phyloP scores from a whole-genome alignment of 306 rosid genomes.

The Carpinus fangiana region DNA sequence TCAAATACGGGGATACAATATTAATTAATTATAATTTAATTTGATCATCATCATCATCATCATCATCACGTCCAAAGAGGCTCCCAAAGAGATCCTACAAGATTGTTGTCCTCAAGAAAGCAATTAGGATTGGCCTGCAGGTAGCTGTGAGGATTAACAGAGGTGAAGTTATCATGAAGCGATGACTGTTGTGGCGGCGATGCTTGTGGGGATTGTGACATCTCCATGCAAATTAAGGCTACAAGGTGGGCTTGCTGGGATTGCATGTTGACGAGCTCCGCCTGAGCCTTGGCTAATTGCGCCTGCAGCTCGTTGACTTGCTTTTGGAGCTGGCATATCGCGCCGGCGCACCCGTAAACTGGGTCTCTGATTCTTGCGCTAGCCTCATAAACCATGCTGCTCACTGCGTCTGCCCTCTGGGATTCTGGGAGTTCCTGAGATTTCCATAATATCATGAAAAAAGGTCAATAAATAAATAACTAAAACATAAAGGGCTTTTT shows the following conservation, averaged over 20 bases:
- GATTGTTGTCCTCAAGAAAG: constrained; percentile 55
- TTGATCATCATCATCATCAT: constrained; percentile 5
- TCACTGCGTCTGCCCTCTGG: constrained; percentile 92
- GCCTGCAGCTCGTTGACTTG: constrained; percentile 85
- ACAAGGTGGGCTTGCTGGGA: constrained; percentile 80
- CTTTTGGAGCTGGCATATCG: constrained; percentile 79
- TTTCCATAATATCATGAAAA: neutral
- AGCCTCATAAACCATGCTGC: constrained; percentile 96
- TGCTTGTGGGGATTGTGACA: constrained; percentile 56
- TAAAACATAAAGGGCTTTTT: neutral
- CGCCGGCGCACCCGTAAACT: constrained; percentile 84
- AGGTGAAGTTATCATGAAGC: constrained; percentile 34
- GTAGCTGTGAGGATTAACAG: constrained; percentile 35
- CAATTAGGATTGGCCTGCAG: constrained; percentile 35
- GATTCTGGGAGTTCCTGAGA: constrained; percentile 84
- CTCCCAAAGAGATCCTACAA: constrained; percentile 57
- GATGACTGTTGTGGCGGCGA: constrained; percentile 46
- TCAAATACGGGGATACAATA: constrained; percentile 6
- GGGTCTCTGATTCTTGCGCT: constrained; percentile 92
- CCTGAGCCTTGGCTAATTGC: constrained; percentile 88
- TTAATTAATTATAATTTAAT: neutral
- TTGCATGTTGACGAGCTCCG: constrained; percentile 76
- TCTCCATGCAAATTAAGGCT: constrained; percentile 75
- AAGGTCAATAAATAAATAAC: neutral
- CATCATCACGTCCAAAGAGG: constrained; percentile 68